A percentile compares a stretch with the other conserved stretches of the same genome.
Evolutionary conservation across 2,329 filamentous ascomycete species (phyloP).

Genomic region (Xylaria sp.): DNA sequence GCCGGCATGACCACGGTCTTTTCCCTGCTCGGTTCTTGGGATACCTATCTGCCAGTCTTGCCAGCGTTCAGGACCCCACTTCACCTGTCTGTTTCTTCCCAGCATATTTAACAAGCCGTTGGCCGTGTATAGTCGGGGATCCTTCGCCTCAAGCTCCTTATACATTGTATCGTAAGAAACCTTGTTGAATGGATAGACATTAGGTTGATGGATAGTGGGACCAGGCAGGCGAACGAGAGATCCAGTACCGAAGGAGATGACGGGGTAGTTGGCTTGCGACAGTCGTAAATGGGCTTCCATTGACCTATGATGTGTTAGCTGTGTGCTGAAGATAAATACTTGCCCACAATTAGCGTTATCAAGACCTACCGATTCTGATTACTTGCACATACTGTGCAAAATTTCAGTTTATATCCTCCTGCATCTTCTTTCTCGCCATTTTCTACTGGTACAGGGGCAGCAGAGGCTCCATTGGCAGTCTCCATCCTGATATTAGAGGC

Average conservation of each 20-base stretch:
- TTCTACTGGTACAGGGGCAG: slow-evolving; percentile 47
- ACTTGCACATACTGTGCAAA: slow-evolving; percentile 98
- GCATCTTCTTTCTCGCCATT: slow-evolving; percentile 62
- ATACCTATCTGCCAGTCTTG: slow-evolving; percentile 95
- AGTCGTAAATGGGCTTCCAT: slow-evolving; percentile 99
- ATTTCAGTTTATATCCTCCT: slow-evolving; percentile 86
- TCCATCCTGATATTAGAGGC: slow-evolving; percentile 50
- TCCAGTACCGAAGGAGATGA: slow-evolving; percentile 97
- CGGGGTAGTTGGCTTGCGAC: slow-evolving; percentile 87
- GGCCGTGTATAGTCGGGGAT: slow-evolving; percentile 85
- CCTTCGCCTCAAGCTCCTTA: slow-evolving; percentile 87
- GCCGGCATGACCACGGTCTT: slow-evolving; percentile 81
- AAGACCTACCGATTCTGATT: slow-evolving; percentile 88
- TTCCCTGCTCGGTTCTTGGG: slow-evolving; percentile 79
- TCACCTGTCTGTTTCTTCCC: slow-evolving; percentile 88
- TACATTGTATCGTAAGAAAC: slow-evolving; percentile 97
- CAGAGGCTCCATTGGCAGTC: slow-evolving; percentile 52
- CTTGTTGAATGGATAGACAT: slow-evolving; percentile 98
- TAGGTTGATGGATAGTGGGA: slow-evolving; percentile 89
- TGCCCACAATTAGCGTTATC: not conserved
- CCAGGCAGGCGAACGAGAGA: slow-evolving; percentile 93
- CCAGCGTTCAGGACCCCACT: slow-evolving; percentile 96
- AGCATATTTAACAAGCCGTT: slow-evolving; percentile 98
- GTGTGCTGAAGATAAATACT: not conserved
- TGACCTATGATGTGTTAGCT: slow-evolving; percentile 64